Base-by-base conservation (phyloP, 2,329 filamentous ascomycete species). In the Aspergillus felis region DNA sequence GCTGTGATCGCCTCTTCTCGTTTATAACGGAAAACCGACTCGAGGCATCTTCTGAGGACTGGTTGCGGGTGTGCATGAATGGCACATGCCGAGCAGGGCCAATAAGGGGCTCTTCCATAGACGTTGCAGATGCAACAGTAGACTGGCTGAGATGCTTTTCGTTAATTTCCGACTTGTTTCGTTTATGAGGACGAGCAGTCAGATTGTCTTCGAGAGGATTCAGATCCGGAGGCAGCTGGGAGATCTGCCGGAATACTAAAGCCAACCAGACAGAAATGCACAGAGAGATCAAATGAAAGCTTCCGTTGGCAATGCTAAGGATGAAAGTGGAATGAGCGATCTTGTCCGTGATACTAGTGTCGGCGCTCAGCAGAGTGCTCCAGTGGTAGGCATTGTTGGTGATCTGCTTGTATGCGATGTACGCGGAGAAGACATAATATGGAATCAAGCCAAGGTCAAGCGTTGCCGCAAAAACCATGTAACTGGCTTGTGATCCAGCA, bases 141-240 rank as follows among this genome's bases (percentile, higher is more conserved):
- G 77, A 79, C 27, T 78, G 75, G 56, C 81, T 83, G 51, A 85
- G 73, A 55, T 87, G 84, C 71, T 89, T 89, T 60, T 89, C 84
- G 9, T 79, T 78, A 2, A 81, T 78, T 17, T 84, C 81, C 0
- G 82, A 84, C 64, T 84, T 85, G 70, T 90, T 92, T 68, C 89
- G 85, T 79, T 92, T 92, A 76, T 95, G 91, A 74, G 63, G 73
- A 69, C 76, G 80, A 57, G 90, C 87, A 1, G 92, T 97, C 57
- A 96, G 78, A 67, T 93, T 87, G 63, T 90, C 86, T 71, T 97
- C 92, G 14, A 97, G 81, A 1, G 93, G 93, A 71, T 97, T 97
- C 89, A 96, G 91, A 69, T 97, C 93, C 0, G 93, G 92, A 5
- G 93, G 93, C 71, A 97, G 82, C 22, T 82, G 80, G 4, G 87